These are phyloP conservation scores for Kwoniella botswanensis DNA, from an alignment of 768 basidiomycete species.

Conservation along the genomic window DNA sequence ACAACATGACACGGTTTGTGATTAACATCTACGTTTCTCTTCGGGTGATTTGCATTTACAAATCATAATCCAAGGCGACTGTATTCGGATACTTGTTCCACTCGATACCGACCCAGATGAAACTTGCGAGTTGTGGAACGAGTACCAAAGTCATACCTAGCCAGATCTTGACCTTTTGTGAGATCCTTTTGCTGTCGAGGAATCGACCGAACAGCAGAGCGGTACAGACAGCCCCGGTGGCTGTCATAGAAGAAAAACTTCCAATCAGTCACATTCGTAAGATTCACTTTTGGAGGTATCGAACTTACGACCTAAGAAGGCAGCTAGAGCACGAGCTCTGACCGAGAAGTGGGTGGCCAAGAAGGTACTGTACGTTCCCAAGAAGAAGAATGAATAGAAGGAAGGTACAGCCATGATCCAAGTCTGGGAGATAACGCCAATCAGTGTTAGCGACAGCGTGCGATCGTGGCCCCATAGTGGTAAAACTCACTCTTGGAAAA, in stretches of 20 bases:
- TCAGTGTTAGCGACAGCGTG: neutral
- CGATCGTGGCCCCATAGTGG: neutral
- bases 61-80: constrained; percentile 7
- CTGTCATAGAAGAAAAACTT: neutral
- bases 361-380: constrained; percentile 35
- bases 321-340: constrained; percentile 38
- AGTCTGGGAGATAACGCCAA: constrained; percentile 7
- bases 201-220: constrained; percentile 29
- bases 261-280: neutral
- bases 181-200: constrained; percentile 34
- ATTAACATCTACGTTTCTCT: neutral
- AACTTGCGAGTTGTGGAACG: neutral
- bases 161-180: constrained; percentile 4
- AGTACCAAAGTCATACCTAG: neutral
- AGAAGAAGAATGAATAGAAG: constrained; percentile 42
- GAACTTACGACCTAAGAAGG: constrained; percentile 41
- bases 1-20: neutral
- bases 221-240: constrained; percentile 30
- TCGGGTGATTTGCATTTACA: neutral
- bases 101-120: constrained; percentile 13
- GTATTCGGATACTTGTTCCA: constrained; percentile 9
- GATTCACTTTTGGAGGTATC: neutral
- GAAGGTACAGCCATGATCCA: constrained; percentile 32
- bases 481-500: constrained; percentile 23
- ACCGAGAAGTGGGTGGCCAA: constrained; percentile 36